Evolutionary conservation across 371 early-diverging fungal genomes (phyloP).

Genomic region (Apophysomyces ossiformis): DNA sequence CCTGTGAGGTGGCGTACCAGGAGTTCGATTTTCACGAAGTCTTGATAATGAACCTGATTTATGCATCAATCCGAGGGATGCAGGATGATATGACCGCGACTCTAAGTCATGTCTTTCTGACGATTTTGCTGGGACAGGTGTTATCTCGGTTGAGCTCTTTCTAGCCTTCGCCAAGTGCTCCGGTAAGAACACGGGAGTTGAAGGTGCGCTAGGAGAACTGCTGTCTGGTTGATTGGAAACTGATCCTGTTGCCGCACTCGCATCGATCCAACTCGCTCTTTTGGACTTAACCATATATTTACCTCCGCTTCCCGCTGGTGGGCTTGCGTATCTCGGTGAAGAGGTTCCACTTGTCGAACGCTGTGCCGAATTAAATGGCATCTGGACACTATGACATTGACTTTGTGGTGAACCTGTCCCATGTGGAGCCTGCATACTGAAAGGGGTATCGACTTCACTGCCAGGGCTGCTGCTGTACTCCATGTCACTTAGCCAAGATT

Average conservation of each 20-base stretch:
- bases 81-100: slow-evolving; percentile 4
- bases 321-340: slow-evolving; percentile 37
- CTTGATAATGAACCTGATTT: slow-evolving; percentile 36
- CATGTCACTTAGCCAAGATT: slow-evolving; percentile 13
- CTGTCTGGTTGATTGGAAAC: background rate
- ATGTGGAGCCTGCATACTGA: slow-evolving; percentile 7
- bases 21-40: slow-evolving; percentile 23
- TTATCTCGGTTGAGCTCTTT: slow-evolving; percentile 18
- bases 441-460: slow-evolving; percentile 16
- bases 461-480: slow-evolving; percentile 30
- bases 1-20: background rate
- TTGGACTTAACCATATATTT: slow-evolving; percentile 43
- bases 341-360: slow-evolving; percentile 2
- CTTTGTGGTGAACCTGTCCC: background rate
- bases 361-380: slow-evolving; percentile 1
- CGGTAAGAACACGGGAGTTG: slow-evolving; percentile 17
- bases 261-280: slow-evolving; percentile 42
- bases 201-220: slow-evolving; percentile 20
- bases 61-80: slow-evolving; percentile 16
- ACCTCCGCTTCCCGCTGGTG: slow-evolving; percentile 36
- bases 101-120: background rate
- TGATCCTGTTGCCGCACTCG: slow-evolving; percentile 18
- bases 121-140: background rate
- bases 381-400: background rate
- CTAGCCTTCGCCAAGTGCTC: slow-evolving; percentile 17